Base-by-base conservation (phyloP, 208 protist genomes). In the Acanthamoeba sp. region DNA sequence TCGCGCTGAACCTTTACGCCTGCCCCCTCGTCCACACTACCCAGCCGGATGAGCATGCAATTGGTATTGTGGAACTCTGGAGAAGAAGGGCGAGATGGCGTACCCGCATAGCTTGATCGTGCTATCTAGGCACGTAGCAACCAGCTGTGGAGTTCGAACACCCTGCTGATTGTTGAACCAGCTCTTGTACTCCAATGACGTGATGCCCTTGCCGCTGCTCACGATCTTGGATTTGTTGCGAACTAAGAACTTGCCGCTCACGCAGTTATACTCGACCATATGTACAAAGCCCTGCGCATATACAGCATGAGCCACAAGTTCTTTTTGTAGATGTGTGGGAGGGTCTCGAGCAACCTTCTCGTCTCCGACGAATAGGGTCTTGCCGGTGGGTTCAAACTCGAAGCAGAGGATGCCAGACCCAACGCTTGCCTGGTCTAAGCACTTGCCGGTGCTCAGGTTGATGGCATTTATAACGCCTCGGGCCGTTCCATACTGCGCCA, bases 381-480 rank as follows among this genome's bases (percentile, higher is more conserved):
- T 93, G 20, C 88, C 88, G 4, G 88, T 80, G 7, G 88, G 55
- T n/a, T 93, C 88, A 78, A 93, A 93, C 64, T 93, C 88, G n/a
- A 93, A 40, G n/a, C 62, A 93, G n/a, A 55, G 27, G 14, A 93
- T 36, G 16, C 52, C 22, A 80, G 29, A 34, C 7, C 88, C 62
- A 3, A 93, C 16, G 64, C 34, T 52, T 38, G 40, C 27, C 27
- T 93, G 88, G 18, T 93, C 62, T 12, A 93, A 34, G 20, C 62
- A 80, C 66, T 93, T 93, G 55, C 88, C 88, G 18, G 88, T 93
- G 88, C 88, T 93, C 36, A 93, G 42, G 45, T 93, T 93, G 42
- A 93, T 78, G 64, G 32, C 88, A 50, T 78, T 45, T 5, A 93
- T 32, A 27, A 55, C n/a, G 20, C 88, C 88, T 36, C 36, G 18